Evolutionary conservation across 164 flowering plant genomes (phyloP).

Genomic region (Cinnamomum chago): DNA sequence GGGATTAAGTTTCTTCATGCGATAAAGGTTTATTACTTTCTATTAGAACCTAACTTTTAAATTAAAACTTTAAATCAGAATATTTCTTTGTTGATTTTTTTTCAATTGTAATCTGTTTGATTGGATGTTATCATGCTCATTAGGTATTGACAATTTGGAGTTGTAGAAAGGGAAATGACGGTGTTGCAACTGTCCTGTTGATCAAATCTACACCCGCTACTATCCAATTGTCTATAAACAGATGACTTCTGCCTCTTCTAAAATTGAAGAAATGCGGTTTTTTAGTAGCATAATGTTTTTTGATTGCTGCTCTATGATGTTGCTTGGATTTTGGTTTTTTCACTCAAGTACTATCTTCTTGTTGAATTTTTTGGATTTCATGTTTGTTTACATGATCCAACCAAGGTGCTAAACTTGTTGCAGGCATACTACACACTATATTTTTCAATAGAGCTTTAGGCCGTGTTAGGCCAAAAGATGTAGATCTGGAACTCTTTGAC

Average conservation of each 20-base stretch:
- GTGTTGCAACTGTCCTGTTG: neutral
- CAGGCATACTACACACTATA: constrained; percentile 93
- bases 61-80: too few relatives aligned
- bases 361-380: neutral
- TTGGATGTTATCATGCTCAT: neutral
- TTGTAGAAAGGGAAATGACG: neutral
- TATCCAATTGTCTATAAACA: neutral
- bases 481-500: constrained; percentile 89
- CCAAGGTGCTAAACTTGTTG: constrained; percentile 15
- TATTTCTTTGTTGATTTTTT: too few relatives aligned
- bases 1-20: too few relatives aligned
- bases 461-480: constrained; percentile 85
- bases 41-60: too few relatives aligned
- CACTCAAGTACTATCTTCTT: neutral
- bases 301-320: neutral
- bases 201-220: neutral
- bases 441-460: constrained; percentile 93
- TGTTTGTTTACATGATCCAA: neutral
- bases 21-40: too few relatives aligned
- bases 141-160: neutral
- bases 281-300: neutral
- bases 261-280: neutral
- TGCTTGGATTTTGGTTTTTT: neutral
- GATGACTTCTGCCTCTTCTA: neutral
- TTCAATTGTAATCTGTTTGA: too few relatives aligned